Evolutionary conservation across 2,329 filamentous ascomycete species (phyloP).

Genomic region (Aspergillus tamarii): DNA sequence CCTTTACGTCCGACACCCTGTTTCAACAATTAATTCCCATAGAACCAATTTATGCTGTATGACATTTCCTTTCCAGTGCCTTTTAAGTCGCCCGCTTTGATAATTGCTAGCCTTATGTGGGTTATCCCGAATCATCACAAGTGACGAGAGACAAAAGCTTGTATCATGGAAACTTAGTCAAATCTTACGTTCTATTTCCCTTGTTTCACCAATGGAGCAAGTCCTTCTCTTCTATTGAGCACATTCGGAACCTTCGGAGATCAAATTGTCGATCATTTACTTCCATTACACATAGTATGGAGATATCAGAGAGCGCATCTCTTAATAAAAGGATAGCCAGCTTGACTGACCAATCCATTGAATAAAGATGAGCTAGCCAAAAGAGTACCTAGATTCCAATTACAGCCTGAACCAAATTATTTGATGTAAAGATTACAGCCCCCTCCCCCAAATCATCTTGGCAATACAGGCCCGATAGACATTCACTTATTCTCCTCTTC

Average conservation of each 20-base stretch:
- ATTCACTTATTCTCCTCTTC: constrained; percentile 31
- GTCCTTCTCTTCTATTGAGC: neutral
- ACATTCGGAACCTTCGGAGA: neutral
- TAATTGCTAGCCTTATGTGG: neutral
- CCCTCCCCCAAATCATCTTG: neutral
- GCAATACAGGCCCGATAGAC: neutral
- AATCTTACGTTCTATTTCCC: neutral
- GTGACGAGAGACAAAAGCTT: neutral
- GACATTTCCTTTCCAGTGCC: neutral
- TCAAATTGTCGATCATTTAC: neutral
- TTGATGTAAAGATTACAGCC: neutral
- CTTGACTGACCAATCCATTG: neutral
- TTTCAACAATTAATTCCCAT: neutral
- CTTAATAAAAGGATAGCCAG: neutral
- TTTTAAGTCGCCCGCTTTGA: neutral
- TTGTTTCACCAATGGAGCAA: neutral
- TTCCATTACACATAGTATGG: neutral
- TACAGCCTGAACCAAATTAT: neutral
- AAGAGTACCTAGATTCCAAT: neutral
- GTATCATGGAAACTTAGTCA: neutral
- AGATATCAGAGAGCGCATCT: neutral
- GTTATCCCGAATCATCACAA: neutral
- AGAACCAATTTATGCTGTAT: constrained; percentile 3
- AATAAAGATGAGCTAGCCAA: neutral
- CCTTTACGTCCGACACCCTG: neutral